Percentiles rank a stretch among this genome's conserved stretches.
These are phyloP conservation scores for Carpinus fangiana DNA, from an alignment of 306 rosid genomes.

Conservation along the genomic window DNA sequence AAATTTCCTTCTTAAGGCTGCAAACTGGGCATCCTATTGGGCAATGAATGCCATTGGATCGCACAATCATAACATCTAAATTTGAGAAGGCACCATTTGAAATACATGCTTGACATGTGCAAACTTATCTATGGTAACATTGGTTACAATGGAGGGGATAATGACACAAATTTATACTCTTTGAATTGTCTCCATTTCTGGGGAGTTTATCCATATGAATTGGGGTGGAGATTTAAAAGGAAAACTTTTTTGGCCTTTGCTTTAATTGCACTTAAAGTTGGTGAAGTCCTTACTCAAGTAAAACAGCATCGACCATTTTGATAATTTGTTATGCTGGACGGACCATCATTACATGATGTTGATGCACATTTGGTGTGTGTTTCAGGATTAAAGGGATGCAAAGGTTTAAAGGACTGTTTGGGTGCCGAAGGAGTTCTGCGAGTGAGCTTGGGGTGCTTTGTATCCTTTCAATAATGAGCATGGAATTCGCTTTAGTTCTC, in stretches of 20 bases:
- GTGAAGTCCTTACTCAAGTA: background rate
- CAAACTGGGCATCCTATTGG: background rate
- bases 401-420: conserved; percentile 64
- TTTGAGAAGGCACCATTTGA: background rate
- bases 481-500: background rate
- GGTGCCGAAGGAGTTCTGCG: conserved; percentile 94
- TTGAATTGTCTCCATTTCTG: background rate
- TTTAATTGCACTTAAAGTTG: background rate
- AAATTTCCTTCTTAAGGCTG: conserved; percentile 1
- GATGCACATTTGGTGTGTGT: conserved; percentile 8
- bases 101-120: background rate
- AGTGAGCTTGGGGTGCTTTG: conserved; percentile 95
- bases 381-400: conserved; percentile 75
- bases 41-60: background rate
- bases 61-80: background rate
- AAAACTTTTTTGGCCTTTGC: conserved; percentile 1
- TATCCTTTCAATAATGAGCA: conserved; percentile 55
- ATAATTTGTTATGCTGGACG: background rate
- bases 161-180: background rate
- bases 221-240: background rate
- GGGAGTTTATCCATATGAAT: background rate
- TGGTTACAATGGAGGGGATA: background rate
- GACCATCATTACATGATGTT: conserved; percentile 12
- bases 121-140: background rate
- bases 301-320: conserved; percentile 6